A percentile compares a stretch with the other conserved stretches of the same genome.
Evolutionary conservation across 1,284 basidiomycete species (phyloP).

Genomic region (Austroboletus novae-zelandiae): DNA sequence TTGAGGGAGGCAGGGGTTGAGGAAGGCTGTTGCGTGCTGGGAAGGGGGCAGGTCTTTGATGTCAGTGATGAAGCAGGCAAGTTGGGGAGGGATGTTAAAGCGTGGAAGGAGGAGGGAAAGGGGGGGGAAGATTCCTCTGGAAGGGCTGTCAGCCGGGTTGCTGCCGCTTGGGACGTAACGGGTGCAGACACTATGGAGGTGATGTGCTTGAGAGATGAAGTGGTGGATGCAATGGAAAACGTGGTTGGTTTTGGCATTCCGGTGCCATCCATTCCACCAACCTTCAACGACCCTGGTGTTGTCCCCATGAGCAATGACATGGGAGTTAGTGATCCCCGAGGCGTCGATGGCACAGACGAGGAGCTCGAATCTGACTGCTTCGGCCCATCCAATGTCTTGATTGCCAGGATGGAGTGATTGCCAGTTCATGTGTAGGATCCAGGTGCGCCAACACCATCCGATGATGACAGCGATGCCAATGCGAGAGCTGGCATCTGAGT

Average conservation of each 20-base stretch:
- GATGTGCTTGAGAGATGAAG: background rate
- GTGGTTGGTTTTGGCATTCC: constrained; percentile 23
- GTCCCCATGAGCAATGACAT: constrained; percentile 31
- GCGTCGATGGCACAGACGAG: too few species aligned
- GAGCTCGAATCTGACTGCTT: too few species aligned
- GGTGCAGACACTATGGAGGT: constrained; percentile 17
- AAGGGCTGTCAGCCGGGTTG: constrained; percentile 25
- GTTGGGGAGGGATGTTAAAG: background rate
- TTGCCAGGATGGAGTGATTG: too few species aligned
- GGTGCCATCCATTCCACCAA: constrained; percentile 37
- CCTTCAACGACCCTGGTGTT: constrained; percentile 41
- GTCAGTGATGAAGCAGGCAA: background rate
- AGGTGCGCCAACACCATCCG: too few species aligned
- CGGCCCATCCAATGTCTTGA: too few species aligned
- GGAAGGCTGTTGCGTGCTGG: too few species aligned
- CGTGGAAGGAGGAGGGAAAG: constrained; percentile 17
- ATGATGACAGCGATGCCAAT: too few species aligned
- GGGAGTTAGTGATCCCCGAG: too few species aligned
- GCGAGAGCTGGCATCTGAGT: too few species aligned
- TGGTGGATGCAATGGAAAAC: constrained; percentile 25
- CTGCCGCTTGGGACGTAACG: constrained; percentile 28
- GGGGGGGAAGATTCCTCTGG: constrained; percentile 12
- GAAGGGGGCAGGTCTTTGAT: background rate
- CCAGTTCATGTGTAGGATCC: too few species aligned
- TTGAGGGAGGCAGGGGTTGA: too few species aligned